phyloP scores from a whole-genome alignment of 495 filamentous ascomycete species.

The Penicillium salamii region DNA sequence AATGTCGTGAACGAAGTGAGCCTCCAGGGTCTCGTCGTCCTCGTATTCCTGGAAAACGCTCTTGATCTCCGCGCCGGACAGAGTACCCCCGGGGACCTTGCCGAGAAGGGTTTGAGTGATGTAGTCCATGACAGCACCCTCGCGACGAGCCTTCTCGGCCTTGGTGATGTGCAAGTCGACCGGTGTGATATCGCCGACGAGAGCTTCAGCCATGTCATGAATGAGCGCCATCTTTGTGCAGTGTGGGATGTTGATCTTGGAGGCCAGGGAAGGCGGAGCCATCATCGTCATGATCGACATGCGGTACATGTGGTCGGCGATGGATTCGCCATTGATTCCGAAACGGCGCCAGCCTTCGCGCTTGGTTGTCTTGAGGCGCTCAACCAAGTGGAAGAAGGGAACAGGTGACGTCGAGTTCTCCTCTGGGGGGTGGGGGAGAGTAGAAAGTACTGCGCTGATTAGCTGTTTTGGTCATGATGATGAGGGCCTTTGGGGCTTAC shows the following conservation, averaged over 20 bases:
- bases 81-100: constrained; percentile 62
- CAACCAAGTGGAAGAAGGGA: constrained; percentile 89
- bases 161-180: constrained; percentile 61
- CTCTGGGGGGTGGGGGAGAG: constrained; percentile 48
- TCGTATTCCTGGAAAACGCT: constrained; percentile 93
- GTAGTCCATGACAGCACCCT: constrained; percentile 86
- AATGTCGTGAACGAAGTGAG: constrained; percentile 89
- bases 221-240: constrained; percentile 93
- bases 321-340: constrained; percentile 76
- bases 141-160: constrained; percentile 79
- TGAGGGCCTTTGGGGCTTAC: constrained; percentile 3
- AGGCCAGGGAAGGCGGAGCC: constrained; percentile 71
- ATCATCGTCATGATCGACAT: constrained; percentile 97
- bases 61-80: constrained; percentile 64
- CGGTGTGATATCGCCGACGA: constrained; percentile 96
- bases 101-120: constrained; percentile 70
- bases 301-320: constrained; percentile 98
- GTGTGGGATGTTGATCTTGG: constrained; percentile 67
- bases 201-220: constrained; percentile 94
- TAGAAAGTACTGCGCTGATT: constrained; percentile 37
- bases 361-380: constrained; percentile 90
- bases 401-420: constrained; percentile 70
- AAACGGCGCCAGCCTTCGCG: constrained; percentile 95
- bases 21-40: constrained; percentile 75
- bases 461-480: not conserved